Base-by-base conservation (phyloP, 768 basidiomycete species). In the Russula emetica region DNA sequence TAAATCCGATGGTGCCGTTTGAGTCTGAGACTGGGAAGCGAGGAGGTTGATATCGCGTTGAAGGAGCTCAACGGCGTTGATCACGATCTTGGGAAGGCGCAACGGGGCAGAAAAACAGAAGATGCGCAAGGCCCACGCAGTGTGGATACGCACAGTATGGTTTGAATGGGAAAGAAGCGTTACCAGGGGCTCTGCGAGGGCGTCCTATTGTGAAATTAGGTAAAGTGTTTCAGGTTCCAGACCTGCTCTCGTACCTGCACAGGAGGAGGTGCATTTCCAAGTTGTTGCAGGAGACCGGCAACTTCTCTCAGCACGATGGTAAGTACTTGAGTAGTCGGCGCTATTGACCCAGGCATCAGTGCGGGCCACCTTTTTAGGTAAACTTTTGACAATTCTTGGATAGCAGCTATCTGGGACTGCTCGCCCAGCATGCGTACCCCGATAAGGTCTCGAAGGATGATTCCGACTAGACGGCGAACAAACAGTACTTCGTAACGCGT, bases 361-460 rank as follows among this genome's bases (percentile, higher is more conserved):
- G 92, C 88, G 1, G 94, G 94, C 93, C 94, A 98, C 58, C 92
- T 83, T 74, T 90, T 93, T 63, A 97, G 77, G 72, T 93, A 97
- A 5, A 82, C 78, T 40, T 80, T 86, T 0, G 91, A 86, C 47
- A 97, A 77, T 68, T 97, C 95, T 69, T 90, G 86, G 38, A 97
- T 90, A 2, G 95, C 95, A 30, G 80, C 78, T 52, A 98, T 95
- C 74, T 98, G 96, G 0, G 90, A 95, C 71, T 94, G 92, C 71
- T 99, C 96, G 64, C 90, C 90, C 67, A 98, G 76, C 82, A 97
- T 87, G 64, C 95, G 78, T 2, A 90, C 85, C 2, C 92, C 93
- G 50, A 99, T 85, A 30, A 98, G 80, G 69, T 97, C 92, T 56
- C 94, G 80, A 32, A 98, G 75, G 13, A 98, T 70, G 36, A 93